Percentiles rank a stretch among this genome's conserved stretches.
Conservation (phyloP, 805 yeast genomes). For the Danielia reshetovae region DNA sequence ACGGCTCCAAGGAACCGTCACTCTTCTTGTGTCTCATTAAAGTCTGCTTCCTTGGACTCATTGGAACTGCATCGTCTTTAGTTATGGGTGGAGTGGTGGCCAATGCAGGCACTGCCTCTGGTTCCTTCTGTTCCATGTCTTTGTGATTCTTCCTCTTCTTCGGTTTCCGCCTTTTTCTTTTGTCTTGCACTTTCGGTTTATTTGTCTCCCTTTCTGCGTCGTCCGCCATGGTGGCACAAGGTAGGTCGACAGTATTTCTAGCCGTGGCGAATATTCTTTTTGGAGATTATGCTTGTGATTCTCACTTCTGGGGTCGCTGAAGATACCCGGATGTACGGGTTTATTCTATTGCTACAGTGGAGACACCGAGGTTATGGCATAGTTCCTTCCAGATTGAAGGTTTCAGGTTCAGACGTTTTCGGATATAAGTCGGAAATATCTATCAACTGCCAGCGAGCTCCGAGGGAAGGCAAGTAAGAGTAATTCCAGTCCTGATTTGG, state of each 20-base stretch:
- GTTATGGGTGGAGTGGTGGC: too few relatives aligned
- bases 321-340: slow-evolving; percentile 2
- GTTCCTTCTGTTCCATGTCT: not conserved
- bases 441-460: too few relatives aligned
- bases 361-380: too few relatives aligned
- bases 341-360: not conserved
- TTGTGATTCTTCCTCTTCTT: not conserved
- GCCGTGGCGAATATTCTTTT: not conserved
- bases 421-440: too few relatives aligned
- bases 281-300: not conserved
- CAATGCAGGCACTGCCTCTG: too few relatives aligned
- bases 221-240: slow-evolving; percentile 1
- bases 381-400: too few relatives aligned
- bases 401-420: too few relatives aligned
- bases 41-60: slow-evolving; percentile 38
- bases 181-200: not conserved
- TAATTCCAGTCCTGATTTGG: too few relatives aligned
- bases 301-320: slow-evolving; percentile 1
- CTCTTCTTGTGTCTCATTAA: slow-evolving; percentile 35
- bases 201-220: not conserved
- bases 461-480: too few relatives aligned
- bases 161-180: slow-evolving; percentile 1
- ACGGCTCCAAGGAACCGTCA: slow-evolving; percentile 19
- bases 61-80: not conserved
- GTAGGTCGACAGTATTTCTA: not conserved